Evolutionary conservation across 257 asterid species (phyloP), one percentile per base, ranked within the genome.

Genomic region (Nicotiana tabacum): DNA sequence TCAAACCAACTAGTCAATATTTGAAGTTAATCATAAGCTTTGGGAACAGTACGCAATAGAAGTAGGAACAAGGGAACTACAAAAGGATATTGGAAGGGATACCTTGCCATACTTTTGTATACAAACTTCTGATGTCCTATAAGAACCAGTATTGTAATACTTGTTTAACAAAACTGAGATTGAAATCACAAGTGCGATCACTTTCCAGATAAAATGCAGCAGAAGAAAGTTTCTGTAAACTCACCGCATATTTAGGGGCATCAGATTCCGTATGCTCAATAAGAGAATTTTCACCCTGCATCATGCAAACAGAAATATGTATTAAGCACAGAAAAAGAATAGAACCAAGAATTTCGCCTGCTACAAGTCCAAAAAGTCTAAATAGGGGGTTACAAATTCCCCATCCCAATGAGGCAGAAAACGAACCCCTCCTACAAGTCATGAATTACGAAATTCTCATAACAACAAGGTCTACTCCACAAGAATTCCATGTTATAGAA

Each of bases 211-310:
- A 51, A 76, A 24, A 29, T 3, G 5, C 46, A 27, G 46, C 12
- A 76, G 77, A 67, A 67, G 29, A 17, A 29, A 76, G 4, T 81
- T 77, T 62, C 78, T 81, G 83, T 85, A 9, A 43, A 90, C 98
- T 92, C 88, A 96, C 99, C 37, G 98, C 99, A 90, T 94, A 96
- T 87, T 82, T 92, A 46, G 95, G 96, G 84, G 88, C 83, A 83
- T 89, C 95, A 81, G 83, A 83, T 79, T 83, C 92, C 90, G 87
- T 90, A 51, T 81, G 66, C 77, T 83, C 87, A 10, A 69, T 85
- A 81, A 87, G 82, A 27, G 87, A 70, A 76, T 51, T 85, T 53
- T 84, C 89, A 81, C 65, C 93, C 97, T 96, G 95, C 87, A 86
- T 61, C 81, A 77, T 70, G 78, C 66, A 53, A 67, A 81, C 56